These are phyloP conservation scores for Taphrina deformans DNA, from an alignment of 1,139 yeast genomes.

Conservation along the genomic window DNA sequence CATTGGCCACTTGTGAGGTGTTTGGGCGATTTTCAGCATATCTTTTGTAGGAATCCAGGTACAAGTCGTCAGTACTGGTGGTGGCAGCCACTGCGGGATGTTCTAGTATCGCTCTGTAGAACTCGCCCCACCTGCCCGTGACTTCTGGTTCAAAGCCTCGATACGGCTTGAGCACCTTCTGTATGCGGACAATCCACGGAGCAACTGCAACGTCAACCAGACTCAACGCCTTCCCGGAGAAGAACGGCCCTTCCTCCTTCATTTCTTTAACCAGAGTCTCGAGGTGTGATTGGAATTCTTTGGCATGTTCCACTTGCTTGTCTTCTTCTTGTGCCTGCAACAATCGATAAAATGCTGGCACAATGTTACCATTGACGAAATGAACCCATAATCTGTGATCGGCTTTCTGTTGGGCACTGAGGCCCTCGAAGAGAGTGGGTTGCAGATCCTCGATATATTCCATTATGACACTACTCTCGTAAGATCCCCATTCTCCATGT, in stretches of 20 bases:
- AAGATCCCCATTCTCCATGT: conserved; percentile 23
- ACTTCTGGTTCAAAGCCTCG: conserved; percentile 24
- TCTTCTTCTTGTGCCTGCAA: conserved; percentile 27
- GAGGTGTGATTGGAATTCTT: conserved; percentile 19
- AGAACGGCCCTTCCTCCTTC: conserved; percentile 28
- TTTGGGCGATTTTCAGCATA: conserved; percentile 34
- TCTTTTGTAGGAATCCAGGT: conserved; percentile 31
- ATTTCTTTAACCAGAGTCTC: conserved; percentile 4
- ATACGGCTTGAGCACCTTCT: conserved; percentile 31
- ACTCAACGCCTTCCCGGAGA: conserved; percentile 11
- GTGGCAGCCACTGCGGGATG: conserved; percentile 26
- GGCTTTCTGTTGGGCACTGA: conserved; percentile 14
- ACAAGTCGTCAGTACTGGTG: conserved; percentile 23
- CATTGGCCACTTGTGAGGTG: conserved; percentile 33
- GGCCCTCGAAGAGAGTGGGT: background rate
- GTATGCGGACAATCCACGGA: conserved; percentile 31
- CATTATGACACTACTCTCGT: conserved; percentile 29
- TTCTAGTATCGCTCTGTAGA: conserved; percentile 8
- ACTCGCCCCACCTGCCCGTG: conserved; percentile 15
- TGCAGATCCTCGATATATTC: conserved; percentile 29
- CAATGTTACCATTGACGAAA: conserved; percentile 12
- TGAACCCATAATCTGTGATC: conserved; percentile 8
- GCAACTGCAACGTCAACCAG: conserved; percentile 26
- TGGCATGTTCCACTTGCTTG: conserved; percentile 7
- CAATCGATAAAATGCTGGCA: conserved; percentile 29